These are phyloP conservation scores for Phytophthora idaei DNA, from an alignment of 352 stramenopile genomes.

Conservation along the genomic window DNA sequence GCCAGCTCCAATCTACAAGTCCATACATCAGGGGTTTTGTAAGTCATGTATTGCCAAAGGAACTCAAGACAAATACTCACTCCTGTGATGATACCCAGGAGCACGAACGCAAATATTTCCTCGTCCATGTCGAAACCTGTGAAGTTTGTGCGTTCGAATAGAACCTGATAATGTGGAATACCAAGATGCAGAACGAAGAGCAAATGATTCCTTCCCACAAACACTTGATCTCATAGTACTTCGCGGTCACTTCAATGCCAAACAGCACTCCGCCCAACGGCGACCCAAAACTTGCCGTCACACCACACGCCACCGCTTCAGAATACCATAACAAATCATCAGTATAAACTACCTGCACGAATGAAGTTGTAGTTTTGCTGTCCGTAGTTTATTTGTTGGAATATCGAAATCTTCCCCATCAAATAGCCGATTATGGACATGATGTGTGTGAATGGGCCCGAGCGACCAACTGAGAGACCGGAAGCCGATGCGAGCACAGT, in stretches of 20 bases:
- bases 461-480: conserved; percentile 68
- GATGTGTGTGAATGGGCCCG: conserved; percentile 78
- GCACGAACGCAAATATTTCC: conserved; percentile 75
- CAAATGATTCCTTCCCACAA: conserved; percentile 86
- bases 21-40: too few relatives aligned
- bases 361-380: conserved; percentile 78
- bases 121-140: conserved; percentile 79
- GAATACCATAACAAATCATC: background rate
- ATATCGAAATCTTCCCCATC: conserved; percentile 66
- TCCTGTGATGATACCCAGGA: conserved; percentile 69
- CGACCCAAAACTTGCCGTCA: conserved; percentile 83
- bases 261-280: conserved; percentile 80
- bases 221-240: conserved; percentile 86
- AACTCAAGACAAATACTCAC: conserved; percentile 33
- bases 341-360: conserved; percentile 45
- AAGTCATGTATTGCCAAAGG: background rate
- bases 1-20: conserved; percentile 56
- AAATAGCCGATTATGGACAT: conserved; percentile 75
- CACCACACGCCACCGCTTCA: conserved; percentile 70
- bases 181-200: conserved; percentile 77
- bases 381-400: conserved; percentile 69
- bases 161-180: conserved; percentile 78
- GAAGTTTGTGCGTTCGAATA: conserved; percentile 84
- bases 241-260: conserved; percentile 83
- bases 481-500: conserved; percentile 70